Evolutionary conservation across 2,329 filamentous ascomycete species (phyloP), one percentile per base, ranked within the genome.

Genomic region (Annulohypoxylon truncatum): DNA sequence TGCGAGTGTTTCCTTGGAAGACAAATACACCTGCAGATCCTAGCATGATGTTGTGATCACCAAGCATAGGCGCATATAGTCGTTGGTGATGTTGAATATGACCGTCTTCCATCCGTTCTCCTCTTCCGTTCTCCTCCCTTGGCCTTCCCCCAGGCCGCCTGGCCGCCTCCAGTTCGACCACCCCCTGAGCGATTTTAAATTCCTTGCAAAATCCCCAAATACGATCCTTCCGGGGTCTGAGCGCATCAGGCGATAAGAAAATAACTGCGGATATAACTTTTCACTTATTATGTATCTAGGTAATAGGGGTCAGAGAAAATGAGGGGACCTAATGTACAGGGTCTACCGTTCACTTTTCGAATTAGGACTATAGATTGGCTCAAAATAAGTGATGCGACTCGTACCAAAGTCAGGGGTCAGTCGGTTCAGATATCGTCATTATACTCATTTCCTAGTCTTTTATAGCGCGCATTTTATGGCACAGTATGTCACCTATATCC

Each of bases 1-100:
- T 62, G 58, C 59, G 50, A 58, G 62, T 63, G 33, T 55, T 63
- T 68, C 51, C 63, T 63, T 66, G 62, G 59, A 68, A 66, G 59
- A 66, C 29, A 9, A 57, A 47, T 46, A 53, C n/a, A 35, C 57
- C 46, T 61, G 65, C 56, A 64, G 65, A 67, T 67, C 65, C 65
- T 64, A 52, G 56, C 53, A 53, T 67, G 65, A 67, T 67, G 61
- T 58, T 57, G 56, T 60, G 56, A 59, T 52, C 60, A 59, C 33
- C 60, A 48, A 56, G 42, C 42, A 47, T 42, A 58, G 46, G 20
- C 51, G 24, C 51, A 56, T 33, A 22, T 33, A 22, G 26, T 46
- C 38, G 57, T 64, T 64, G 56, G 61, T 64, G 56, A 60, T 52
- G 44, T 51, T 18, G 35, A 60, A 52, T 28, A 55, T 60, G 40